Evolutionary conservation across 2,329 filamentous ascomycete species (phyloP).

Genomic region (Trichoderma polysporum): DNA sequence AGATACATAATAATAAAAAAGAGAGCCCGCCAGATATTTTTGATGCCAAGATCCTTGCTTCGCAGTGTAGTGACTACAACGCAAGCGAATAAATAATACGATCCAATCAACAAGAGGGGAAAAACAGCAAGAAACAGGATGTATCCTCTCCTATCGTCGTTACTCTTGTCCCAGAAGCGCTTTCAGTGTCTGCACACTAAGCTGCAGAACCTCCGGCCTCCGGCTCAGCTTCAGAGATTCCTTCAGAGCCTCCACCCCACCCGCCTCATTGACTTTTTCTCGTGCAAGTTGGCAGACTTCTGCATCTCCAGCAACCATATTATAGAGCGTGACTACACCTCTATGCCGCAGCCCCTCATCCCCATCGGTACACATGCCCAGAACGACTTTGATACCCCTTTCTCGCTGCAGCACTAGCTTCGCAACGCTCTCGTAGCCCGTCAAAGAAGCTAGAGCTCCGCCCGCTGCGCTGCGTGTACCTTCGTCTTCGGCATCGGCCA

Average conservation of each 20-base stretch:
- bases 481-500: conserved; percentile 81
- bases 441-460: conserved; percentile 82
- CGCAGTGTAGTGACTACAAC: background rate
- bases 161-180: conserved; percentile 51
- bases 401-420: conserved; percentile 68
- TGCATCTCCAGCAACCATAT: conserved; percentile 67
- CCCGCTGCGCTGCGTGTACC: conserved; percentile 81
- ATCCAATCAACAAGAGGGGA: background rate
- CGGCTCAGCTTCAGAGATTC: conserved; percentile 67
- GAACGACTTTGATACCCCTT: conserved; percentile 71
- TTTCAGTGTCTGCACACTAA: conserved; percentile 73
- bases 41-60: background rate
- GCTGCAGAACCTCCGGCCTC: conserved; percentile 67
- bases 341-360: conserved; percentile 67
- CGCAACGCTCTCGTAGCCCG: conserved; percentile 73
- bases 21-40: background rate
- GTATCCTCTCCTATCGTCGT: background rate
- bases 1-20: background rate
- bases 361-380: conserved; percentile 76
- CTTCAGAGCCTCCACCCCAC: conserved; percentile 67
- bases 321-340: conserved; percentile 72
- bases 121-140: background rate
- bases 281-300: conserved; percentile 62
- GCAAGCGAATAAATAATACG: background rate
- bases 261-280: conserved; percentile 59